Evolutionary conservation across 148 eudicot genomes (phyloP), one percentile per base, ranked within the genome.

Genomic region (Dysphania ambrosioides): DNA sequence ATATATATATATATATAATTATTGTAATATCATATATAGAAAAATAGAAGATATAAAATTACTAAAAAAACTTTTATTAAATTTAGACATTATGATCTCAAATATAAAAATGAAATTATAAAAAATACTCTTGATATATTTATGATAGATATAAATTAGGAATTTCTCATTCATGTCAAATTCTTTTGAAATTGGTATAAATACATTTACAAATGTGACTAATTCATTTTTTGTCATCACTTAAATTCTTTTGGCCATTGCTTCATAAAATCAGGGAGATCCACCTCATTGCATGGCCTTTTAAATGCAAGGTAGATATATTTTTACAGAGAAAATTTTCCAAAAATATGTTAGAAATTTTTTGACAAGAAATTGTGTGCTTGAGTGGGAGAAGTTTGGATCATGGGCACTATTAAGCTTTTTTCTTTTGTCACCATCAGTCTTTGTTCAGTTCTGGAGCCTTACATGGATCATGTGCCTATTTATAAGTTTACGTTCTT

Each of bases 341-440:
- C 32, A 7, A 10, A 36, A 66, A 10, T 0, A 66, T 66, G 70
- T 40, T 40, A 11, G 70, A 66, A 5, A 66, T 38, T 8, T 66
- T 23, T 40, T 66, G 70, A 51, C 49, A 66, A 66, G 6, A 40
- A 21, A 26, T 66, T 66, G 6, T 66, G 51, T 66, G 70, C 10
- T 66, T 23, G 70, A 66, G 70, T n/a, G 70, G 70, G 40, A 66
- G 10, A 38, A 31, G 51, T 11, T 66, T 66, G 70, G 70, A 38
- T 40, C 40, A 66, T 66, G 51, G 70, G 51, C 24, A 21, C 70
- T 66, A 38, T 66, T 66, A n/a, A 66, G 70, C 70, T 66, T 66
- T 40, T 23, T 66, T 38, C 1, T 66, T n/a, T n/a, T 5, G 51
- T 66, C 49, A 66, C 51, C 18, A 24, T 66, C 2, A 66, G 51